Evolutionary conservation across 2,329 filamentous ascomycete genomes (phyloP).

Genomic region (Kalaharituber pfeilii): DNA sequence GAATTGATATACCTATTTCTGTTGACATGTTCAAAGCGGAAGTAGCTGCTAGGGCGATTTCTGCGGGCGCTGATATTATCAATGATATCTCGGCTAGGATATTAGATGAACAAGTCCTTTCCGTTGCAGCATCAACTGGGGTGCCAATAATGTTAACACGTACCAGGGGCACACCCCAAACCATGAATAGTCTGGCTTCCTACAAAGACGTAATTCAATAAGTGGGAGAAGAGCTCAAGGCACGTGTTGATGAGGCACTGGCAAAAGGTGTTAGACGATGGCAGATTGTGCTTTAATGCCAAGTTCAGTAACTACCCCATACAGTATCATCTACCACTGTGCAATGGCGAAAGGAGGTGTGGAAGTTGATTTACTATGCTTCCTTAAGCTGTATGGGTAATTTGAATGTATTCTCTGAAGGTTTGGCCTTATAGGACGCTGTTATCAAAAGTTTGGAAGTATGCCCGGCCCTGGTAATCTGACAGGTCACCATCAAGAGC

Average conservation of each 20-base stretch:
- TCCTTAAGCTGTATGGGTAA: no score
- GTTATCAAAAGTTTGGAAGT: no score
- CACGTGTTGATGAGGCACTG: conserved; percentile 56
- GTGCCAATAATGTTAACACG: conserved; percentile 79
- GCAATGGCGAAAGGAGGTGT: no score
- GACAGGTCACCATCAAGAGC: no score
- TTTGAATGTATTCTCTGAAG: no score
- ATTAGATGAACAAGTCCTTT: conserved; percentile 65
- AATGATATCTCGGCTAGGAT: conserved; percentile 82
- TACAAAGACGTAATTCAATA: conserved; percentile 51
- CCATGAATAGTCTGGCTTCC: conserved; percentile 52
- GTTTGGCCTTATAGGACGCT: no score
- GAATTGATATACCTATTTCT: conserved; percentile 33
- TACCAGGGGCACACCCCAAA: conserved; percentile 73
- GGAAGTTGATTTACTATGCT: no score
- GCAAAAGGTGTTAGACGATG: conserved; percentile 70
- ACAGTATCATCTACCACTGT: no score
- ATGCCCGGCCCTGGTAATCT: no score
- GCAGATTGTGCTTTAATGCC: conserved; percentile 84
- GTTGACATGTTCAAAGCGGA: conserved; percentile 81
- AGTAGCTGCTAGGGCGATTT: conserved; percentile 60
- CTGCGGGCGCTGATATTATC: conserved; percentile 73
- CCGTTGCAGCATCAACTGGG: conserved; percentile 57
- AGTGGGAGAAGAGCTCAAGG: conserved; percentile 49
- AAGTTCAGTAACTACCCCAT: no score